A percentile compares a stretch with the other conserved stretches of the same genome.
Evolutionary conservation across 1,284 basidiomycete species (phyloP).

Genomic region (Sporisorium exsertum): DNA sequence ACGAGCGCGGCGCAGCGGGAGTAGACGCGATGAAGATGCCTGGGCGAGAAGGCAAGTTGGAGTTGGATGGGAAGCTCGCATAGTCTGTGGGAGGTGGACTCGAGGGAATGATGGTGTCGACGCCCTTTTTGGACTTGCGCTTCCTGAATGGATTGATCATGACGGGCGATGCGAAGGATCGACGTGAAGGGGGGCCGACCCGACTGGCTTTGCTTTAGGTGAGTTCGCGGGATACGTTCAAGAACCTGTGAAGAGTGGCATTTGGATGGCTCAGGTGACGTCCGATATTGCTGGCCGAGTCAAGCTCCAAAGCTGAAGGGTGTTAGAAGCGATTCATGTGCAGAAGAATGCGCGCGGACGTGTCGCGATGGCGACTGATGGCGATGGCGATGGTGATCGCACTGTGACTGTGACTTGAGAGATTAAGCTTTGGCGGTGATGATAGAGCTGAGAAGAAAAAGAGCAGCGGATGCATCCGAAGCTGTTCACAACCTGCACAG

Average conservation of each 20-base stretch:
- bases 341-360: slow-evolving; percentile 5
- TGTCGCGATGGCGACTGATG: neutral
- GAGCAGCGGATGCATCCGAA: neutral
- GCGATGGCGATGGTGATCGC: neutral
- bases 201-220: neutral
- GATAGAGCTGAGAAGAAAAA: neutral
- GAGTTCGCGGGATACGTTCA: neutral
- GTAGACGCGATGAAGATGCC: slow-evolving; percentile 32
- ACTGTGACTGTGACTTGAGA: neutral
- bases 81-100: slow-evolving; percentile 31
- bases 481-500: neutral
- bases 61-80: slow-evolving; percentile 15
- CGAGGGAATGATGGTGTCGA: slow-evolving; percentile 7
- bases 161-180: slow-evolving; percentile 1
- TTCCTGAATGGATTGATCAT: slow-evolving; percentile 53
- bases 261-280: neutral
- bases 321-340: neutral
- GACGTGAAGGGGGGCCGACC: too few species aligned
- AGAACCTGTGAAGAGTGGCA: neutral
- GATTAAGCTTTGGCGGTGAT: neutral
- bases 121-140: slow-evolving; percentile 29
- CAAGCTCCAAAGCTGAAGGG: neutral
- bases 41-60: slow-evolving; percentile 29
- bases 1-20: slow-evolving; percentile 12
- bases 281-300: neutral